Conservation (phyloP, 768 basidiomycete genomes). For the Cystobasidium onofrii region DNA sequence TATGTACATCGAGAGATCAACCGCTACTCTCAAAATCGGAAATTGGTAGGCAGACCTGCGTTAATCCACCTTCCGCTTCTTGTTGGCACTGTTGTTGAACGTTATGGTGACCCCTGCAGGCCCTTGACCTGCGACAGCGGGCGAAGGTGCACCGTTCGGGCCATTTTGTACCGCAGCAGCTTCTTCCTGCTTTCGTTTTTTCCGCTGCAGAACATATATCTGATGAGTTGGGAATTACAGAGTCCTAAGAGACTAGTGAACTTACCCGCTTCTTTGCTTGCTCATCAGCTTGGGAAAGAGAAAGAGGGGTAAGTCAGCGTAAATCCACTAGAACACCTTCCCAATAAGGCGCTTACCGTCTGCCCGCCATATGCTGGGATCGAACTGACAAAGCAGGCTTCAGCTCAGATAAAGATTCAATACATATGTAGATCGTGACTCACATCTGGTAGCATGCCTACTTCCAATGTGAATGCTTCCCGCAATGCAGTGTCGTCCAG, state of each 20-base stretch:
- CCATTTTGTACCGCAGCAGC: background rate
- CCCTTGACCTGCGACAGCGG: constrained; percentile 1
- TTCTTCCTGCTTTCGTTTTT: constrained; percentile 34
- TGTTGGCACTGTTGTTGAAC: background rate
- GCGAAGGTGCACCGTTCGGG: constrained; percentile 5
- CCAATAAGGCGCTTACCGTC: background rate
- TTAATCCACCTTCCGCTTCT: background rate
- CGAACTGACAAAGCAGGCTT: constrained; percentile 31
- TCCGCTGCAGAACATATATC: constrained; percentile 15
- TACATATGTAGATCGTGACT: constrained; percentile 2
- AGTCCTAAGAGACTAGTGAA: background rate
- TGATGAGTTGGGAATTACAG: too few species aligned
- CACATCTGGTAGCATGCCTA: constrained; percentile 38
- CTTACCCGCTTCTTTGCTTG: constrained; percentile 15
- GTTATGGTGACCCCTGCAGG: background rate
- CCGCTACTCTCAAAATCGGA: background rate
- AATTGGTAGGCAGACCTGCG: background rate
- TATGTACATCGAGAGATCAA: too few species aligned
- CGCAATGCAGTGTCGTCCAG: constrained; percentile 36
- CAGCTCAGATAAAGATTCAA: background rate
- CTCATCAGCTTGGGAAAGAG: constrained; percentile 6
- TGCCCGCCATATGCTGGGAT: background rate
- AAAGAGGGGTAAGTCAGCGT: background rate
- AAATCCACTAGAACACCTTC: too few species aligned
- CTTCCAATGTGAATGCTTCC: constrained; percentile 37